Base-by-base conservation (phyloP, 129 eudicot genomes). In the Flaveria bidentis region DNA sequence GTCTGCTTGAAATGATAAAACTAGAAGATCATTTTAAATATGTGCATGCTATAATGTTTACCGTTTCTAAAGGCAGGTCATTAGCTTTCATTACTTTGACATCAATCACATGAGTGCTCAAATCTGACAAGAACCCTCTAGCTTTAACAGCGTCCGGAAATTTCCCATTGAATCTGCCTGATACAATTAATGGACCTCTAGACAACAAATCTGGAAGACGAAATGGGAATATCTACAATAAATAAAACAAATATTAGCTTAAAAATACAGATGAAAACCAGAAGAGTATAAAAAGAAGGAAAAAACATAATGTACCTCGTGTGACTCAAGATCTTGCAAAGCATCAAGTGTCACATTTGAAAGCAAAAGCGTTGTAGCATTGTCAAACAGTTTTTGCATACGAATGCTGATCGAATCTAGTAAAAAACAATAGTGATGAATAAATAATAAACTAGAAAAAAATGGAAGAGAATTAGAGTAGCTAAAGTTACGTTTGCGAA, bases 91-190 rank as follows among this genome's bases (percentile, higher is more conserved):
- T 85, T 53, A 85, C 92, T 83, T 86, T 88, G 16, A 87, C 74
- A 66, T 87, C 82, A 41, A 88, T 58, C 64, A 68, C 81, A 72
- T 80, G 85, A 49, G 76, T 79, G 67, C 77, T 83, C 71, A 72
- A 60, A 88, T 95, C 96, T 9, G 95, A 83, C 81, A 91, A 53
- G 65, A 78, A 82, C 45, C 99, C 99, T 72, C 77, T 60, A 22
- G 81, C 85, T 82, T 82, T 70, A 71, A 91, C 53, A 33, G 69
- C 61, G 41, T 88, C 85, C 0, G 97, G 96, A 55, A 91, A 86
- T 26, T 62, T 76, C 51, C 99, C 97, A 57, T 53, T 42, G 68
- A 69, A 95, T 87, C 97, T 89, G 63, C 99, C 99, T 25, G 92
- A 91, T 79, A 95, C 75, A 28, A 84, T 69, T 82, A 95, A 73